Base-by-base conservation (phyloP, 2,329 filamentous ascomycete species). In the Aschersonia sp. region DNA sequence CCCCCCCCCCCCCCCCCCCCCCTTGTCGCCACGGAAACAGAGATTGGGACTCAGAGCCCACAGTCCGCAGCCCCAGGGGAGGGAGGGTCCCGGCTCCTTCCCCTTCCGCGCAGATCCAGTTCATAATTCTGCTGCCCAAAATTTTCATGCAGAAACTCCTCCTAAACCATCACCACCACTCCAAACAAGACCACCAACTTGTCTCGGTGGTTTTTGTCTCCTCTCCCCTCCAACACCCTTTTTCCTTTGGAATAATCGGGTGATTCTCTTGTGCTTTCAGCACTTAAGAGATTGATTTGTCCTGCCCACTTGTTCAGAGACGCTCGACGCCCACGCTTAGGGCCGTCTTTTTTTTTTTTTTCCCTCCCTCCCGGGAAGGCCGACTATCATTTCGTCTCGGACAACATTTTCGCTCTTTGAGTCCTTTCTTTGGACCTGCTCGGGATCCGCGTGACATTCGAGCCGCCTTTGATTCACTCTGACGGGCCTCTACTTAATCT, bases 161-260 rank as follows among this genome's bases (percentile, higher is more conserved):
- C 52, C 58, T 58, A 58, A 62, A 63, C 56, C 61, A 59, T 65
- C 59, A 62, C 58, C 59, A 62, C 58, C 62, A 62, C 55, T 56
- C 52, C 49, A 55, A 57, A 55, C 51, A 59, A 49, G 44, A 37
- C 12, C 32, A 42, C 47, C 44, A 47, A 47, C 35, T 55, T 62
- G 62, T 62, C 60, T 59, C 56, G 55, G 62, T 62, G 61, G 59
- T 59, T 59, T 50, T 52, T 49, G 54, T 54, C 52, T 54, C 55
- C 32, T 12, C 12, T 7, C 55, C 55, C 57, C 52, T 56, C 57
- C 59, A 54, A 60, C 56, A 58, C 55, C 60, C 58, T 60, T 57
- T 54, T 53, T 52, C 53, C 55, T 57, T 55, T 56, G 53, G 53
- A 52, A 51, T 58, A 57, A 58, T 61, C 60, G 59, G 60, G 22